Percentiles rank a stretch among this genome's conserved stretches.
These are phyloP conservation scores for Globisporangium uncinulatum DNA, from an alignment of 352 stramenopile genomes.

Conservation along the genomic window DNA sequence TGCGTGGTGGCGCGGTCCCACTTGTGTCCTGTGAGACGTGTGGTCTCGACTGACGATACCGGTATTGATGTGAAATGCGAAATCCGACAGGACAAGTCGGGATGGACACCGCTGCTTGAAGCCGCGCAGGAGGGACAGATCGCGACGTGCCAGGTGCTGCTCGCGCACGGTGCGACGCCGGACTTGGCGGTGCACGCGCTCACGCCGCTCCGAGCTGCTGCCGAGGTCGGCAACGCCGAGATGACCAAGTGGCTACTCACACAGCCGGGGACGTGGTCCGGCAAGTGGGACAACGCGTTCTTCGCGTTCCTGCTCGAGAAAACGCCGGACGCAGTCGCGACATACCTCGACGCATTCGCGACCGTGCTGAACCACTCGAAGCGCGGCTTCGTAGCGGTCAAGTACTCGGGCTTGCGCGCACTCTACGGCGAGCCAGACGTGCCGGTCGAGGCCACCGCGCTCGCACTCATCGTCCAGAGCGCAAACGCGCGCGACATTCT, in stretches of 20 bases:
- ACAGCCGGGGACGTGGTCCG: conserved; percentile 30
- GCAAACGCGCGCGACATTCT: conserved; percentile 35
- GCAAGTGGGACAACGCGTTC: conserved; percentile 37
- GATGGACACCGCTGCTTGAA: conserved; percentile 60
- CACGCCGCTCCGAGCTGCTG: conserved; percentile 41
- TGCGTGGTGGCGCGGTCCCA: neutral
- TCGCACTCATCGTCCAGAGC: conserved; percentile 37
- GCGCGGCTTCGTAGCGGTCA: conserved; percentile 36
- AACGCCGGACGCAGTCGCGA: conserved; percentile 25
- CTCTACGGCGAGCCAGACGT: conserved; percentile 51
- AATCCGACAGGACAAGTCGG: conserved; percentile 24
- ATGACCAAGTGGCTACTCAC: conserved; percentile 43
- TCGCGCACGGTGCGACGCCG: conserved; percentile 34
- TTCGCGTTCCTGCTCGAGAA: conserved; percentile 54
- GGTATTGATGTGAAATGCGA: neutral
- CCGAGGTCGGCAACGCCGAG: conserved; percentile 50
- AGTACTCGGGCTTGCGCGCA: conserved; percentile 35
- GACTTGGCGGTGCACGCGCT: conserved; percentile 28
- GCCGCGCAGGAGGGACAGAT: conserved; percentile 54
- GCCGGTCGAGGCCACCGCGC: conserved; percentile 36
- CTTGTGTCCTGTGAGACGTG: neutral
- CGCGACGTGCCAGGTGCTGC: conserved; percentile 34
- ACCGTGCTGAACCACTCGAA: conserved; percentile 41
- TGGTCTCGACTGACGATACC: neutral
- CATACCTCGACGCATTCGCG: conserved; percentile 54